Conservation (phyloP, 768 basidiomycete species). For the Mycena vitilis region DNA sequence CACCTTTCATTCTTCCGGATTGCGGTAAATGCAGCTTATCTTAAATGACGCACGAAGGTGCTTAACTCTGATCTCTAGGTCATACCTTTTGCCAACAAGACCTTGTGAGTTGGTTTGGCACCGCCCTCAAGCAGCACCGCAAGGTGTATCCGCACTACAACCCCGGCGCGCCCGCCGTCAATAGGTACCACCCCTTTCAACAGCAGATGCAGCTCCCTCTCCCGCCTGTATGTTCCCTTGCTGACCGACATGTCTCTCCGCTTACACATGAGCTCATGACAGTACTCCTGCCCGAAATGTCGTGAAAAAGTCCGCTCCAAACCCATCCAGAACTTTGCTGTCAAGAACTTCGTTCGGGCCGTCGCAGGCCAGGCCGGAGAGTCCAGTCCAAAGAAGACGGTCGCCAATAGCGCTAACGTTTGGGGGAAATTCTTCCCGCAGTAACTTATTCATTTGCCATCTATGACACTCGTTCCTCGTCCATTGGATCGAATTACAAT, state of each 20-base stretch:
- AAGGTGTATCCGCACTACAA: constrained; percentile 29
- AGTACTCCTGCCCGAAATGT: constrained; percentile 37
- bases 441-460: neutral
- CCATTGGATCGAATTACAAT: neutral
- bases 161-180: constrained; percentile 9
- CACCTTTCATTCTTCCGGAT: constrained; percentile 23
- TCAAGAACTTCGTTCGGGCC: constrained; percentile 23
- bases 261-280: neutral
- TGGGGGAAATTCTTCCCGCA: constrained; percentile 30
- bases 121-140: constrained; percentile 28
- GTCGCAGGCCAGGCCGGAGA: constrained; percentile 25
- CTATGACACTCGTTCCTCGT: no score
- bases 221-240: constrained; percentile 14
- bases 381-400: constrained; percentile 27
- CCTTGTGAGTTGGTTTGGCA: constrained; percentile 30
- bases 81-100: constrained; percentile 30
- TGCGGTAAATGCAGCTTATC: constrained; percentile 3
- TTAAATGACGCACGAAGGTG: neutral
- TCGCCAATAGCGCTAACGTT: constrained; percentile 1
- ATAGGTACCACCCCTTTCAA: constrained; percentile 11
- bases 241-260: neutral
- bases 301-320: constrained; percentile 25
- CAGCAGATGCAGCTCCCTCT: constrained; percentile 10
- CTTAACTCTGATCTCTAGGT: neutral
- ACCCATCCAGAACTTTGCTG: constrained; percentile 33